phyloP scores from a whole-genome alignment of 2,329 filamentous ascomycete genomes.

The Plectosphaerella sp. region DNA sequence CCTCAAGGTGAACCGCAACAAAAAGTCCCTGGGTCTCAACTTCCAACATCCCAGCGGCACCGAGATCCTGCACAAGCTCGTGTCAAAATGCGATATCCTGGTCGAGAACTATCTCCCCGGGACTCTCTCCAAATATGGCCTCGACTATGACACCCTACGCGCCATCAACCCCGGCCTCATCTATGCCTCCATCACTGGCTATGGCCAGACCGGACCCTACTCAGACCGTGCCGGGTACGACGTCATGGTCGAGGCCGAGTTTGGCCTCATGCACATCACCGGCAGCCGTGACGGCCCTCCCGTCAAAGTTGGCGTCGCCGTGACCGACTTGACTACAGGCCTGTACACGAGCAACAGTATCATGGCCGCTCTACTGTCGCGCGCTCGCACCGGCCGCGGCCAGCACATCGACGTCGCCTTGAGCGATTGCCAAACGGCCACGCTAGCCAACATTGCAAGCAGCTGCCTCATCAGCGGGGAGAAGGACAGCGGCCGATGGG shows the following conservation, averaged over 20 bases:
- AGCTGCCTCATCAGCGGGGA: constrained; percentile 85
- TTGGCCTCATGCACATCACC: constrained; percentile 98
- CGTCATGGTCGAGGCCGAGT: constrained; percentile 98
- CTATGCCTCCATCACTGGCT: constrained; percentile 95
- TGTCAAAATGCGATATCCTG: constrained; percentile 80
- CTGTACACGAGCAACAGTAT: constrained; percentile 94
- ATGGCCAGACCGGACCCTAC: constrained; percentile 93
- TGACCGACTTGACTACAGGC: constrained; percentile 92
- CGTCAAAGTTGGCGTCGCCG: constrained; percentile 95
- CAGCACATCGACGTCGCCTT: constrained; percentile 91
- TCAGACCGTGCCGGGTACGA: constrained; percentile 87
- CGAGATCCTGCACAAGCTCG: constrained; percentile 80
- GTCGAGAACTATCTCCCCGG: constrained; percentile 97
- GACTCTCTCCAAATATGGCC: constrained; percentile 79
- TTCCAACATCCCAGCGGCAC: constrained; percentile 84
- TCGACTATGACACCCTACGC: constrained; percentile 80
- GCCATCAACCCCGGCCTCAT: constrained; percentile 82
- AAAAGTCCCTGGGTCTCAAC: constrained; percentile 87
- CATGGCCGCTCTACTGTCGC: constrained; percentile 83
- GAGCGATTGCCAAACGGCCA: constrained; percentile 93
- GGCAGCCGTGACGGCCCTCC: constrained; percentile 82
- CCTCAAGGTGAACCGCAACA: constrained; percentile 85
- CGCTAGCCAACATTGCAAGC: constrained; percentile 90
- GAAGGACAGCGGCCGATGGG: constrained; percentile 87
- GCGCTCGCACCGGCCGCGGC: constrained; percentile 70